These are phyloP conservation scores for Ascomycota sp. DNA, from an alignment of 2,329 filamentous ascomycete genomes.

Conservation along the genomic window DNA sequence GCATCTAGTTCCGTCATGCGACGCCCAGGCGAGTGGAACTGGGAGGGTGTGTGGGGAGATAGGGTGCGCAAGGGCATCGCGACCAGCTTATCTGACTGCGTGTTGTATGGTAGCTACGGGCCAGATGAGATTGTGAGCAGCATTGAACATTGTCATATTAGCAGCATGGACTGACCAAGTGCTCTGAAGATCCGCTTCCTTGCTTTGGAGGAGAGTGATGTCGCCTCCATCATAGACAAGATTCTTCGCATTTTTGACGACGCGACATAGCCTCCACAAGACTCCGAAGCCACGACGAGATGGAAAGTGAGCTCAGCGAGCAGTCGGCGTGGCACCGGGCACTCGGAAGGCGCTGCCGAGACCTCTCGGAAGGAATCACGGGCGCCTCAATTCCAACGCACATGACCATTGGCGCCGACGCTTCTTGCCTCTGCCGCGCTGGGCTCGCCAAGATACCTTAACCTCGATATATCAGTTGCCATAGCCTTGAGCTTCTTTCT, in stretches of 20 bases:
- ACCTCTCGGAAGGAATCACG: too few species aligned
- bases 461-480: too few species aligned
- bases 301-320: too few species aligned
- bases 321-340: too few species aligned
- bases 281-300: too few species aligned
- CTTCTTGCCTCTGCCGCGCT: too few species aligned
- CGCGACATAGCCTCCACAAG: conserved; percentile 8
- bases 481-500: too few species aligned
- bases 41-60: conserved; percentile 93
- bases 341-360: too few species aligned
- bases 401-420: too few species aligned
- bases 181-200: conserved; percentile 46
- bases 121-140: conserved; percentile 51
- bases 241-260: conserved; percentile 28
- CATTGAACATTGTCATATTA: neutral
- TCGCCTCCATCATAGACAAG: conserved; percentile 37
- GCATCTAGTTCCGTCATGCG: conserved; percentile 2
- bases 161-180: neutral
- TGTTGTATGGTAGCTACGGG: conserved; percentile 49
- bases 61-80: conserved; percentile 63
- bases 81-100: conserved; percentile 56
- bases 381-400: too few species aligned
- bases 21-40: conserved; percentile 73
- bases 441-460: too few species aligned
- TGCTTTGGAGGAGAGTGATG: conserved; percentile 36